Evolutionary conservation across 352 stramenopile species (phyloP), one percentile per base, ranked within the genome.

Genomic region (Elongisporangium anandrum): DNA sequence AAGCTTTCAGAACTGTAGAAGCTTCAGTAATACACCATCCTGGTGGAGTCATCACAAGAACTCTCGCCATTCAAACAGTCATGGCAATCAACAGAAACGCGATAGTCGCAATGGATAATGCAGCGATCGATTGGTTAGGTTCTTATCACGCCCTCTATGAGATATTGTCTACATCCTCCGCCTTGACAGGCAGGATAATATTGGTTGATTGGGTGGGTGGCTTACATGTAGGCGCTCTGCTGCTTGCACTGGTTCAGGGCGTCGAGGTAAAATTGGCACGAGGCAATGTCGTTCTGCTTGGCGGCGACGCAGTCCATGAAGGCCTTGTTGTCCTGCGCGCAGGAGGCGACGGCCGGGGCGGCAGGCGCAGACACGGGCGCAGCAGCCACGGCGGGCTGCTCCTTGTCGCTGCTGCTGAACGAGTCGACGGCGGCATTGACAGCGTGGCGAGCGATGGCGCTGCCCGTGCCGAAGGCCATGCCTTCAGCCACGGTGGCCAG

Each of bases 391-490:
- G 63, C 49, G 3, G 66, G 65, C 1, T 68, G 53, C 16, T 68
- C 57, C 21, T 85, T 72, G 55, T 77, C 76, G 34, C 76, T 69
- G 34, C 80, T 70, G 59, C 78, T 68, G 62, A 95, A 87, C 48
- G 79, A 83, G 63, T 91, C 73, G 12, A 79, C 65, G 20, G 75
- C 83, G 29, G 84, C 72, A 66, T 85, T 72, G 47, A 94, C 86
- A 13, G 78, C 93, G 56, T 86, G 88, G 56, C 98, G 96, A 23
- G 95, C 96, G 65, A 99, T 97, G 39, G 95, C 92, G 23, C 85
- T 98, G 68, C 96, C 96, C 15, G 94, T 98, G 65, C 96, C 96
- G 70, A 98, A 99, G 6, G 95, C 95, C 81, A 99, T 98, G 58
- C 96, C 96, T 64, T 99, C 92, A 0, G 88, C 94, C 67, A 99